Evolutionary conservation across 192 early-diverging fungal species (phyloP).

Genomic region (Linnemannia zychae): DNA sequence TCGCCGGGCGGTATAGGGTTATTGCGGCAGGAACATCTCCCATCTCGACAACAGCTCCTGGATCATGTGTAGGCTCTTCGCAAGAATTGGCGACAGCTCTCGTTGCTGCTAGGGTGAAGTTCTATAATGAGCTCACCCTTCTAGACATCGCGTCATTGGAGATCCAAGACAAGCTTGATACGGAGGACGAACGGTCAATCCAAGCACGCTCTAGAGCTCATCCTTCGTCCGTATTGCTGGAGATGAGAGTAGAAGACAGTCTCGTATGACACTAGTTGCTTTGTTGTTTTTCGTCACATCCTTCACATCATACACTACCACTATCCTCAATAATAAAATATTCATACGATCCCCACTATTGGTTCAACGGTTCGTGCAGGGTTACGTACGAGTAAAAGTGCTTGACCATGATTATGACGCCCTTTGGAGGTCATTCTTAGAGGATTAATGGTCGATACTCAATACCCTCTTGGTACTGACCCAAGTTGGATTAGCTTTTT

Average conservation of each 20-base stretch:
- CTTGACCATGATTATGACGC: background rate
- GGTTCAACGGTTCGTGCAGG: too few species aligned
- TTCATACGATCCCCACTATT: too few species aligned
- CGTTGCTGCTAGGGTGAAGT: slow-evolving; percentile 20
- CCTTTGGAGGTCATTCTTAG: background rate
- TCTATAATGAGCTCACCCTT: slow-evolving; percentile 11
- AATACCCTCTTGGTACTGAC: background rate
- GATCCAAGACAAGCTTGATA: slow-evolving; percentile 26
- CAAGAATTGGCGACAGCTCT: slow-evolving; percentile 16
- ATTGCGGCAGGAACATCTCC: background rate
- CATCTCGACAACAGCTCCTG: background rate
- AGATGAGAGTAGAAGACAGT: slow-evolving; percentile 24
- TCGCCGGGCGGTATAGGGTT: slow-evolving; percentile 12
- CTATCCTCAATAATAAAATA: background rate
- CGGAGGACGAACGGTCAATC: slow-evolving; percentile 3
- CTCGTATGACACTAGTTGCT: background rate
- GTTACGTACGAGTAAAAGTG: background rate
- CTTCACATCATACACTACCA: background rate
- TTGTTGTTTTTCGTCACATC: background rate
- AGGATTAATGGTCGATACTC: background rate
- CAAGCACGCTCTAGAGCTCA: slow-evolving; percentile 23
- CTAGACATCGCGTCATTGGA: slow-evolving; percentile 17
- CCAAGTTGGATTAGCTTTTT: background rate
- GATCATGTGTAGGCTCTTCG: slow-evolving; percentile 14
- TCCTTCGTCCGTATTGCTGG: slow-evolving; percentile 14